Evolutionary conservation across 352 stramenopile species (phyloP), one percentile per base, ranked within the genome.

Genomic region (Blastocystis sp.): DNA sequence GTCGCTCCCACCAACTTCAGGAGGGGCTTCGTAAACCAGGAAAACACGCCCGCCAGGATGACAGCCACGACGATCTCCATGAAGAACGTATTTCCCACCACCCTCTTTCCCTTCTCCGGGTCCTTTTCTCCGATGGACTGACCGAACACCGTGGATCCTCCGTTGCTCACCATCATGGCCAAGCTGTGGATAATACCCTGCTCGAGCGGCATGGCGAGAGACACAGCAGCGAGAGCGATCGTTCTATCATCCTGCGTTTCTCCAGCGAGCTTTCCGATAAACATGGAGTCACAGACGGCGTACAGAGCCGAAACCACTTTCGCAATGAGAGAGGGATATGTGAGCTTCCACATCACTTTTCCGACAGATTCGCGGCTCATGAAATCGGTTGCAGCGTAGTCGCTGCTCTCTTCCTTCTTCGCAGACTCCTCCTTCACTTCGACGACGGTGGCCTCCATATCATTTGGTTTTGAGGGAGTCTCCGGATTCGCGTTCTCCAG

Each of bases 271-370:
- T 89, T 37, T 26, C 79, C 62, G 31, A 89, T 89, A 24, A 80
- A 89, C 50, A 77, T 55, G 41, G 79, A 77, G 79, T 89, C 61
- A 16, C 41, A 80, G 21, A 89, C 50, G 12, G 62, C 50, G 41
- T 89, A 89, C 39, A 80, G 1, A 10, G 79, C 61, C 19, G 63
- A 80, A 16, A 89, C 79, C 3, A 89, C 63, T 55, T 89, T 89
- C 9, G 79, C 63, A 41, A 89, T 79, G 31, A 89, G 33, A 0
- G 63, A 77, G 1, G 79, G 79, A 79, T 89, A 89, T 1, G 62
- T 89, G 31, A 89, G 50, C 51, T 89, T 89, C 74, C 74, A 85
- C 33, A 85, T 85, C 2, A 55, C 74, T 63, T 85, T 85, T 21
- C 74, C 74, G 66, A 85, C 29, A 3, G 74, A 85, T 3, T 85